A percentile compares a stretch with the other conserved stretches of the same genome.
phyloP scores from a whole-genome alignment of 805 yeast genomes.

The Wickerhamomyces bovis region DNA sequence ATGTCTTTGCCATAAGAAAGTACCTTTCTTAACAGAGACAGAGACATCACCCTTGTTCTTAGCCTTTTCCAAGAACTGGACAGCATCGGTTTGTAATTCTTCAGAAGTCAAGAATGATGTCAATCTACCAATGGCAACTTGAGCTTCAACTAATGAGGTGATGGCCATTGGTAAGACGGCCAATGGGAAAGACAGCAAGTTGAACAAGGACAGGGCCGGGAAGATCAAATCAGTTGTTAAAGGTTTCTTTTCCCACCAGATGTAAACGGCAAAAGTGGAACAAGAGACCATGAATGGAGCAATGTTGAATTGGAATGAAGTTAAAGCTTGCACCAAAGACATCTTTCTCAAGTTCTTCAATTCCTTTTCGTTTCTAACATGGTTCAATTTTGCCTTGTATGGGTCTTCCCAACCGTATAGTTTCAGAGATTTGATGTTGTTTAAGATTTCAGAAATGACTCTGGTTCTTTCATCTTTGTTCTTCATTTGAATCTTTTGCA shows the following conservation, averaged over 20 bases:
- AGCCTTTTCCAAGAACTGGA: conserved; percentile 42
- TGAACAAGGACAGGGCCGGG: conserved; percentile 85
- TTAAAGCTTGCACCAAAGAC: conserved; percentile 65
- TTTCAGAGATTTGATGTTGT: conserved; percentile 87
- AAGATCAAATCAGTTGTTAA: conserved; percentile 87
- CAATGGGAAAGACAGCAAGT: conserved; percentile 83
- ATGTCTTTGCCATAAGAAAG: conserved; percentile 72
- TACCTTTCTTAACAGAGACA: conserved; percentile 55
- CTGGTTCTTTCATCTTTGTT: conserved; percentile 90
- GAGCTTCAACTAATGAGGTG: conserved; percentile 81
- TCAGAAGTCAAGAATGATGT: conserved; percentile 63
- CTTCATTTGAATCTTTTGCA: conserved; percentile 84
- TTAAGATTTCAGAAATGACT: conserved; percentile 78
- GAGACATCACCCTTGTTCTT: conserved; percentile 59
- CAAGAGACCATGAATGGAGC: conserved; percentile 90
- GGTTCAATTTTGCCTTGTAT: conserved; percentile 61
- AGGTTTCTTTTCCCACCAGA: conserved; percentile 51
- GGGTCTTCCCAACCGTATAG: conserved; percentile 95
- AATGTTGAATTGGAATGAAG: conserved; percentile 72
- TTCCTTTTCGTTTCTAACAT: conserved; percentile 86
- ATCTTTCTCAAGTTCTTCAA: conserved; percentile 67
- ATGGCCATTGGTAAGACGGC: conserved; percentile 90
- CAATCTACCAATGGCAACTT: conserved; percentile 74
- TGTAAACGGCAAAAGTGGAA: conserved; percentile 80
- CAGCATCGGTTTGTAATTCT: conserved; percentile 81